phyloP scores from a whole-genome alignment of 805 yeast species.

The Isabelozyma rhagii region DNA sequence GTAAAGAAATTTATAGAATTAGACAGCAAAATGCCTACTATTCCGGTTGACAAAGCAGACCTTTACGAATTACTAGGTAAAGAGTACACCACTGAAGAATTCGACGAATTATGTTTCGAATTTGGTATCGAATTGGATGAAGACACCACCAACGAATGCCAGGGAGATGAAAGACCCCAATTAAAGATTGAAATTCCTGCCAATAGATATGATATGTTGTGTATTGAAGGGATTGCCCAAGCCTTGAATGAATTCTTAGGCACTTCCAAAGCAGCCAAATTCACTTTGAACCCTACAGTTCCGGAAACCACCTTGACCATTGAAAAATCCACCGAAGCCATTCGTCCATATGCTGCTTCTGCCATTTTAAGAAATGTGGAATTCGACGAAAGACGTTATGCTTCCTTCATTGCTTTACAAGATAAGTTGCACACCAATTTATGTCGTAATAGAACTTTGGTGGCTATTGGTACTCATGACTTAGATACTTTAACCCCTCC shows the following conservation, averaged over 20 bases:
- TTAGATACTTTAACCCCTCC: slow-evolving; percentile 76
- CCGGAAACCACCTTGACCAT: slow-evolving; percentile 68
- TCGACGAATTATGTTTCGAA: slow-evolving; percentile 95
- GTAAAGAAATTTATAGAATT: no score
- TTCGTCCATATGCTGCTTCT: slow-evolving; percentile 92
- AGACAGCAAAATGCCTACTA: slow-evolving; percentile 76
- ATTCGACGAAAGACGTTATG: slow-evolving; percentile 82
- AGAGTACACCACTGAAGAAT: slow-evolving; percentile 73
- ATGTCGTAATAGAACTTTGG: slow-evolving; percentile 95
- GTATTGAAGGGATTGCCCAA: slow-evolving; percentile 97
- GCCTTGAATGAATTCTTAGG: slow-evolving; percentile 91
- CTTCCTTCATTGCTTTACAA: slow-evolving; percentile 92
- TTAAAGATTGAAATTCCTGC: slow-evolving; percentile 97
- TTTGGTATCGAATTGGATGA: slow-evolving; percentile 98
- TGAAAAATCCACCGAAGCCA: slow-evolving; percentile 64
- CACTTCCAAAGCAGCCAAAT: slow-evolving; percentile 60
- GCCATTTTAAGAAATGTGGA: slow-evolving; percentile 85
- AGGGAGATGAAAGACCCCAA: slow-evolving; percentile 87
- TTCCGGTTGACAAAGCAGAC: slow-evolving; percentile 92
- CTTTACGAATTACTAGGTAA: slow-evolving; percentile 72
- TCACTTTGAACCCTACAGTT: slow-evolving; percentile 55
- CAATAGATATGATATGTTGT: slow-evolving; percentile 95
- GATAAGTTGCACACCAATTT: slow-evolving; percentile 93
- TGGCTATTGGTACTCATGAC: slow-evolving; percentile 98
- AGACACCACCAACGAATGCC: slow-evolving; percentile 81